These are phyloP conservation scores for Botryotinia globosa DNA, from an alignment of 2,329 filamentous ascomycete genomes.

Conservation along the genomic window DNA sequence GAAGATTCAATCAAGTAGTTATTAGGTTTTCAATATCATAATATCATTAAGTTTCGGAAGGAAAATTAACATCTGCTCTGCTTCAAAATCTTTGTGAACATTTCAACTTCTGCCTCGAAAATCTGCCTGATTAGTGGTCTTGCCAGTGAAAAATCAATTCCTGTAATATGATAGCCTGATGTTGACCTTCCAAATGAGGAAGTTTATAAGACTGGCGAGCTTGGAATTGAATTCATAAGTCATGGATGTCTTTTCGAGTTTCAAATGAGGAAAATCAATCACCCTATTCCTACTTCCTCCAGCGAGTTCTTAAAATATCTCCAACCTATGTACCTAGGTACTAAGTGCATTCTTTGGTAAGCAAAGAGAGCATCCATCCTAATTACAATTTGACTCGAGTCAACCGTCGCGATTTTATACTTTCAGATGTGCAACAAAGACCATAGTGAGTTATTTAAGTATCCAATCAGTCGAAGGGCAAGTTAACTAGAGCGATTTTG, in stretches of 20 bases:
- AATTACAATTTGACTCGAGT: neutral
- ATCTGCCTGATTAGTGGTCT: neutral
- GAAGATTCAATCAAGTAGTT: neutral
- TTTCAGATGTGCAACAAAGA: conserved; percentile 8
- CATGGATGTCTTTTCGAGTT: neutral
- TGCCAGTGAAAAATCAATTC: neutral
- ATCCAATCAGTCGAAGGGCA: neutral
- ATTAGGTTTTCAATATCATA: neutral
- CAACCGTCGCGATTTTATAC: neutral
- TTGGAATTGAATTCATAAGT: neutral
- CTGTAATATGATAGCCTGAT: neutral
- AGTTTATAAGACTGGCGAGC: neutral
- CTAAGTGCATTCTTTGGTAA: neutral
- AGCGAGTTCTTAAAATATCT: neutral
- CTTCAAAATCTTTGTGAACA: neutral
- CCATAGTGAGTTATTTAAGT: neutral
- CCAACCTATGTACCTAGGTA: neutral
- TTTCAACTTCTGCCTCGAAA: neutral
- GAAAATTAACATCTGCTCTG: neutral
- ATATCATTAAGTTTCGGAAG: neutral
- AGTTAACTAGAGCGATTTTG: neutral
- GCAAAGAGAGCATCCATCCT: neutral
- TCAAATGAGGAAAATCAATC: neutral
- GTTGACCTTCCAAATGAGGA: neutral
- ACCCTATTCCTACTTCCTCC: neutral